These are phyloP conservation scores for Theileria sp. DNA, from an alignment of 169 alveolate genomes.

Conservation along the genomic window DNA sequence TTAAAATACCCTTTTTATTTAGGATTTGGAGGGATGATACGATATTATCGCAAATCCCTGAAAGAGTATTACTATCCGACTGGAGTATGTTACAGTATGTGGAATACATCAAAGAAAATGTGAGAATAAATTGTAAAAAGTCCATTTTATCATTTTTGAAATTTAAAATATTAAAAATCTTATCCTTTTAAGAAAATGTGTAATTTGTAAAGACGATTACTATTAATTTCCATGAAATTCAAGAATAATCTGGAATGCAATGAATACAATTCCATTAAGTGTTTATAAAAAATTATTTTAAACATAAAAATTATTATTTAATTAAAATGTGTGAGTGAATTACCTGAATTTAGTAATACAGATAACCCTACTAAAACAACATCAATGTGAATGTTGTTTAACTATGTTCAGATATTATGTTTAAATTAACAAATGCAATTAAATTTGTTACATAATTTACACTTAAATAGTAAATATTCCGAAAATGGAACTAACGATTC, in stretches of 20 bases:
- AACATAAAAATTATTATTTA: background rate
- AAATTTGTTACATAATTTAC: constrained; percentile 8
- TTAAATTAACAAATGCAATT: constrained; percentile 6
- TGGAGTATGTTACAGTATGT: constrained; percentile 32
- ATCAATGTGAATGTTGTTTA: background rate
- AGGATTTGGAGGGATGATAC: constrained; percentile 33
- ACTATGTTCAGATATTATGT: background rate
- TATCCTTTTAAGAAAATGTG: background rate
- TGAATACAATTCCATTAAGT: background rate
- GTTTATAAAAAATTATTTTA: constrained; percentile 2
- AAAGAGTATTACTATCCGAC: constrained; percentile 42
- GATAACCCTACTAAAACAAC: constrained; percentile 20
- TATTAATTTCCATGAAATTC: background rate
- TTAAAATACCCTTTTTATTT: constrained; percentile 29
- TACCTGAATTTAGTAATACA: background rate
- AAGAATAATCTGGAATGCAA: background rate
- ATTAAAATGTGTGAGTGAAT: constrained; percentile 27
- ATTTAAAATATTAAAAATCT: background rate
- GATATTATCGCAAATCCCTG: constrained; percentile 47
- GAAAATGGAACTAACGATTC: background rate
- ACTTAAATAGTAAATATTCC: constrained; percentile 1
- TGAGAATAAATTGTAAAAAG: background rate
- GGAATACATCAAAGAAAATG: background rate
- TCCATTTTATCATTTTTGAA: constrained; percentile 3
- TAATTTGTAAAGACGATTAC: background rate